phyloP scores from a whole-genome alignment of 371 early-diverging fungal genomes.

The Actinomortierella ambigua region DNA sequence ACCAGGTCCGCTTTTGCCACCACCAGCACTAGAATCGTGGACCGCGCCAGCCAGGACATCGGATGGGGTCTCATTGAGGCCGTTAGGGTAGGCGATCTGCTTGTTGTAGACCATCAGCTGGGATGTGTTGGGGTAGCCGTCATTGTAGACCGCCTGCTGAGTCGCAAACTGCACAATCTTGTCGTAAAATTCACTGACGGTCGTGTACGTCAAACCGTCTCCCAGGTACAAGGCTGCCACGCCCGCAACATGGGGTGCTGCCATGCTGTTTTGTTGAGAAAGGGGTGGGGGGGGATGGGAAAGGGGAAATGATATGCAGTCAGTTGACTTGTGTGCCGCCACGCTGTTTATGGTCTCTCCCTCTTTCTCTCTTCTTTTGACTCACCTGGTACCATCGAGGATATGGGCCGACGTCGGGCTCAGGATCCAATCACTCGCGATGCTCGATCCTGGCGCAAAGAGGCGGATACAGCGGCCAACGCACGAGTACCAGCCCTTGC shows the following conservation, averaged over 20 bases:
- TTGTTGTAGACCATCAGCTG: slow-evolving; percentile 31
- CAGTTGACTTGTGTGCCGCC: not conserved
- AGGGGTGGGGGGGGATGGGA: not conserved
- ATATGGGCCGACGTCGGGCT: slow-evolving; percentile 35
- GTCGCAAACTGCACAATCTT: slow-evolving; percentile 70
- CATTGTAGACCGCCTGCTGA: slow-evolving; percentile 59
- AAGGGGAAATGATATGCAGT: not conserved
- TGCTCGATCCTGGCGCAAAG: slow-evolving; percentile 56
- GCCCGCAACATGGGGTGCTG: slow-evolving; percentile 98
- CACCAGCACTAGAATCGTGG: too few relatives aligned
- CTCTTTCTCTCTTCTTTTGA: not conserved
- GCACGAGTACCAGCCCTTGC: slow-evolving; percentile 57
- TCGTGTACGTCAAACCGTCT: slow-evolving; percentile 20
- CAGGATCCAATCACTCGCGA: slow-evolving; percentile 54
- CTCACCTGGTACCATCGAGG: slow-evolving; percentile 68
- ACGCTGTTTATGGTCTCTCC: too few relatives aligned
- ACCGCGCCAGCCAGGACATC: too few relatives aligned
- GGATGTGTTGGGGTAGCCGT: slow-evolving; percentile 7
- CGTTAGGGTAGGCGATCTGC: not conserved
- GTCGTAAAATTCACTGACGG: slow-evolving; percentile 78
- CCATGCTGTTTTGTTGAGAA: slow-evolving; percentile 70
- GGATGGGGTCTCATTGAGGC: too few relatives aligned
- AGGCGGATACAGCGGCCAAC: slow-evolving; percentile 60
- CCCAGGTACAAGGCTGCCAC: slow-evolving; percentile 87
- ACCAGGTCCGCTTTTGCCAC: too few relatives aligned